Percentiles rank a stretch among this genome's conserved stretches.
Conservation (phyloP, 75 land plant genomes). For the Pinus albicaulis region DNA sequence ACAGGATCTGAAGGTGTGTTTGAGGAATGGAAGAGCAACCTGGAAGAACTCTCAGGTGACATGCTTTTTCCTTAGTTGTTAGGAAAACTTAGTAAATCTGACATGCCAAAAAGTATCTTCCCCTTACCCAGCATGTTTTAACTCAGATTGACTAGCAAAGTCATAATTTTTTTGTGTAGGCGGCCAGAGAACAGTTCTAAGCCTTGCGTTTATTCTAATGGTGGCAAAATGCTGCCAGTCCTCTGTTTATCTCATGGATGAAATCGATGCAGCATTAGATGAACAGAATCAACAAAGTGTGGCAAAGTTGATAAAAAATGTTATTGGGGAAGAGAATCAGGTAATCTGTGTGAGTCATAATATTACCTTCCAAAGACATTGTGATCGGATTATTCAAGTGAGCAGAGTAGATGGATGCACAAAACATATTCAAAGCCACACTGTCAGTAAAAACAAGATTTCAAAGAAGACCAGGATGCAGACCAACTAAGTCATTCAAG, state of each 20-base stretch:
- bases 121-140: neutral
- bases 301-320: slow-evolving; percentile 19
- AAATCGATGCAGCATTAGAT: slow-evolving; percentile 31
- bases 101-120: neutral
- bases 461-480: slow-evolving; percentile 7
- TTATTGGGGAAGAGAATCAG: slow-evolving; percentile 16
- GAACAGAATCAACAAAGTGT: slow-evolving; percentile 23
- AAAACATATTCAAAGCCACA: slow-evolving; percentile 12
- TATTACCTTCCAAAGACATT: slow-evolving; percentile 20
- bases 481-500: too few relatives aligned
- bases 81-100: neutral
- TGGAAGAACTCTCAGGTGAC: slow-evolving; percentile 29
- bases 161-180: slow-evolving; percentile 8
- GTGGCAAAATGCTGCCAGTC: slow-evolving; percentile 21
- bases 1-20: neutral
- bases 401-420: slow-evolving; percentile 16
- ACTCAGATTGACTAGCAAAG: neutral
- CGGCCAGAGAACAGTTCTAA: slow-evolving; percentile 21
- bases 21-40: slow-evolving; percentile 22
- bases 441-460: neutral
- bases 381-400: slow-evolving; percentile 22
- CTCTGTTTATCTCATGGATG: slow-evolving; percentile 25
- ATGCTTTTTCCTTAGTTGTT: neutral
- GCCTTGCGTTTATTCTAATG: slow-evolving; percentile 22
- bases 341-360: slow-evolving; percentile 31